These are phyloP conservation scores for Bruguiera sexangula DNA, from an alignment of 345 rosid species.

Conservation along the genomic window DNA sequence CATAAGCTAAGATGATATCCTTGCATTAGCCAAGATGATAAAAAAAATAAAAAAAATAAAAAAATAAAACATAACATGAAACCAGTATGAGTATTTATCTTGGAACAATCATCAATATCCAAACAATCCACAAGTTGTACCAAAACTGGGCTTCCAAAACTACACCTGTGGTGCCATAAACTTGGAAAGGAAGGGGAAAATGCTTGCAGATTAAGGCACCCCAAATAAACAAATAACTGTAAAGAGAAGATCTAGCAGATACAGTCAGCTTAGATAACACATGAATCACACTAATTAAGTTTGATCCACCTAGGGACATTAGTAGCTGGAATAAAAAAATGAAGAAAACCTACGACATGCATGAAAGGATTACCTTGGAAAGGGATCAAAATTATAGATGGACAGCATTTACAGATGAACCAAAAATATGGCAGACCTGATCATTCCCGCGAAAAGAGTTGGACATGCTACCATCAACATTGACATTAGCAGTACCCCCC, in stretches of 20 bases:
- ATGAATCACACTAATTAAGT: background rate
- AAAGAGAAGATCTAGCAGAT: too few relatives aligned
- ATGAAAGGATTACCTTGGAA: too few relatives aligned
- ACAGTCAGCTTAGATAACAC: background rate
- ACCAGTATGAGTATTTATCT: background rate
- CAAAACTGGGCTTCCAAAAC: background rate
- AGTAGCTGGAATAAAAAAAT: too few relatives aligned
- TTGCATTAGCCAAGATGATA: background rate
- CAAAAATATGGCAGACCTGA: slow-evolving; percentile 60
- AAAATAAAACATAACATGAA: background rate
- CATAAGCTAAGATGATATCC: background rate
- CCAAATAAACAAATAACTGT: too few relatives aligned
- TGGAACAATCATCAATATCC: background rate
- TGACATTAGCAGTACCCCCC: slow-evolving; percentile 66
- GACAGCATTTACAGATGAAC: background rate
- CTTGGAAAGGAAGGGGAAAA: too few relatives aligned
- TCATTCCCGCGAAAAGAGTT: slow-evolving; percentile 94
- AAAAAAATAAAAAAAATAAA: too few relatives aligned
- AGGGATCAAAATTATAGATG: too few relatives aligned
- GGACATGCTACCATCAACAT: slow-evolving; percentile 78
- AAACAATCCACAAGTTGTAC: background rate
- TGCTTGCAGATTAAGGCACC: too few relatives aligned
- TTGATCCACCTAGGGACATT: background rate
- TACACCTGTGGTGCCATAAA: background rate
- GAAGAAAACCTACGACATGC: too few relatives aligned